Percentiles rank a stretch among this genome's conserved stretches.
Evolutionary conservation across 1,139 yeast genomes (phyloP).

Genomic region (Wickerhamomyces sp.): DNA sequence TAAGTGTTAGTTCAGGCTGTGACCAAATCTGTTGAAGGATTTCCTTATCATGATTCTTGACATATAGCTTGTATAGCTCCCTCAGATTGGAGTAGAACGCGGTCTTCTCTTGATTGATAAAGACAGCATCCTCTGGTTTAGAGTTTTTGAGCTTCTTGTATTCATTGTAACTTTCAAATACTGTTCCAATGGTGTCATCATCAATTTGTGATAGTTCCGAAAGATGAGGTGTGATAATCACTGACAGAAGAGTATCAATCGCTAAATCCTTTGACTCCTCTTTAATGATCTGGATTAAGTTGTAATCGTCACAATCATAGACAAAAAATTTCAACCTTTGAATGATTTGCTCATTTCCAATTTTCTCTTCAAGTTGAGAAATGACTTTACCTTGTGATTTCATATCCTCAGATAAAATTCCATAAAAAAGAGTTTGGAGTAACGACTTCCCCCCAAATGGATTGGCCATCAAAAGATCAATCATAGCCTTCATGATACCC

Average conservation of each 20-base stretch:
- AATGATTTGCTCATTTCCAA: slow-evolving; percentile 26
- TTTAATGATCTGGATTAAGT: slow-evolving; percentile 29
- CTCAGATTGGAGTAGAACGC: slow-evolving; percentile 32
- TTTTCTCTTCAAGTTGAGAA: slow-evolving; percentile 37
- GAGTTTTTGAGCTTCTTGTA: slow-evolving; percentile 16
- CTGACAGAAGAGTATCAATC: slow-evolving; percentile 30
- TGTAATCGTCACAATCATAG: slow-evolving; percentile 27
- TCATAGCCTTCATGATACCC: slow-evolving; percentile 68
- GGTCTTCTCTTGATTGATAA: slow-evolving; percentile 19
- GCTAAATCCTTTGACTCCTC: slow-evolving; percentile 30
- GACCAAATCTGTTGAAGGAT: slow-evolving; percentile 75
- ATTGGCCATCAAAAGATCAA: slow-evolving; percentile 76
- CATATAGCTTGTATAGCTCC: slow-evolving; percentile 58
- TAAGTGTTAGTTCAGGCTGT: slow-evolving; percentile 70
- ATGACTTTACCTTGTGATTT: slow-evolving; percentile 58
- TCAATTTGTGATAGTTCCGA: slow-evolving; percentile 13
- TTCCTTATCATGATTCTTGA: slow-evolving; percentile 72
- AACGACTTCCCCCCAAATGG: slow-evolving; percentile 69
- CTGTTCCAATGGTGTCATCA: slow-evolving; percentile 17
- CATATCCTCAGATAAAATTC: slow-evolving; percentile 75
- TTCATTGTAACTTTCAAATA: slow-evolving; percentile 26
- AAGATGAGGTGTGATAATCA: slow-evolving; percentile 25
- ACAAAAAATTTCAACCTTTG: slow-evolving; percentile 25
- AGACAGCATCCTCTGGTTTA: slow-evolving; percentile 8
- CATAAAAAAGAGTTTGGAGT: slow-evolving; percentile 66